A percentile compares a stretch with the other conserved stretches of the same genome.
phyloP scores from a whole-genome alignment of 305 asterid species.

The Ruellia speciosa region DNA sequence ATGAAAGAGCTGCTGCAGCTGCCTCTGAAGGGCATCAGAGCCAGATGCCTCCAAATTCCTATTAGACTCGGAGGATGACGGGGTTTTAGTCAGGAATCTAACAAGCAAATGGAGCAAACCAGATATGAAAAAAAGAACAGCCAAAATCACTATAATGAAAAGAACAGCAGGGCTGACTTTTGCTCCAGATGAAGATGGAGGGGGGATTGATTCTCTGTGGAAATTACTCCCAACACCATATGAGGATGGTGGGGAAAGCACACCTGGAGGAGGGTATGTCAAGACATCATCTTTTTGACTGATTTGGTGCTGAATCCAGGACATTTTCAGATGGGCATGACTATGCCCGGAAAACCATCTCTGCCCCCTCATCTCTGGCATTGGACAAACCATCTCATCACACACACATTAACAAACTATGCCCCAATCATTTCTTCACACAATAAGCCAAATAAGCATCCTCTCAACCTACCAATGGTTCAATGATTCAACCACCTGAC shows the following conservation, averaged over 20 bases:
- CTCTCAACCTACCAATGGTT: slow-evolving; percentile 8
- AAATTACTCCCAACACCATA: slow-evolving; percentile 28
- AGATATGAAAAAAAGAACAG: slow-evolving; percentile 71
- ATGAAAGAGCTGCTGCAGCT: slow-evolving; percentile 86
- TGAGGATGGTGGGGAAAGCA: slow-evolving; percentile 41
- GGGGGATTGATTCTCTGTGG: slow-evolving; percentile 38
- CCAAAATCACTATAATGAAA: slow-evolving; percentile 63
- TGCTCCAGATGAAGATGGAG: slow-evolving; percentile 46
- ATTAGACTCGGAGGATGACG: slow-evolving; percentile 40
- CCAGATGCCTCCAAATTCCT: slow-evolving; percentile 41
- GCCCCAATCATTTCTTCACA: slow-evolving; percentile 25
- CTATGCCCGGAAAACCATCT: slow-evolving; percentile 32
- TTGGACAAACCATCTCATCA: slow-evolving; percentile 30
- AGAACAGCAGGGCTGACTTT: slow-evolving; percentile 68
- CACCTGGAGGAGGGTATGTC: slow-evolving; percentile 28
- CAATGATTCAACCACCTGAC: slow-evolving; percentile 19
- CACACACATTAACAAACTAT: slow-evolving; percentile 13
- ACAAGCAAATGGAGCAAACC: slow-evolving; percentile 83
- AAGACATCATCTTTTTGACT: slow-evolving; percentile 30
- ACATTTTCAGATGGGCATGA: slow-evolving; percentile 38
- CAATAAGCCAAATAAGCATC: slow-evolving; percentile 17
- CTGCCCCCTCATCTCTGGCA: slow-evolving; percentile 35
- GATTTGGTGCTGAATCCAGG: slow-evolving; percentile 45
- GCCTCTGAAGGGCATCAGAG: slow-evolving; percentile 63
- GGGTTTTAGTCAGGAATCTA: slow-evolving; percentile 54